Evolutionary conservation across 192 early-diverging fungal species (phyloP).

Genomic region (Gigaspora rosea): DNA sequence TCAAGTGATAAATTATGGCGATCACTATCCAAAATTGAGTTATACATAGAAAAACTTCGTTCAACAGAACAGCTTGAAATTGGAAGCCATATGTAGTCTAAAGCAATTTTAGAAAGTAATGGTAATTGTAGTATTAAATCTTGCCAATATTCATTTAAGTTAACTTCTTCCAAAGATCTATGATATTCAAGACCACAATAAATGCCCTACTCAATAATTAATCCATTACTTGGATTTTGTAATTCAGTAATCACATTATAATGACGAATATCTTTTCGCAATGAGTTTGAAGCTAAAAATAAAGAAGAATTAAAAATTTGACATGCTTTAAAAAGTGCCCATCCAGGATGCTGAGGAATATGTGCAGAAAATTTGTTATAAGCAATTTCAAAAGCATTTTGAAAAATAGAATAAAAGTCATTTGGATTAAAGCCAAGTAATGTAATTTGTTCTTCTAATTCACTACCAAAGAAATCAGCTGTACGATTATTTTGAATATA

Average conservation of each 20-base stretch:
- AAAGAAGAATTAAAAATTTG: constrained; percentile 6
- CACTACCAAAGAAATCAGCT: background rate
- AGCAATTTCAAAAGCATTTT: background rate
- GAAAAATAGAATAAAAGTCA: no score
- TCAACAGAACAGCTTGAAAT: no score
- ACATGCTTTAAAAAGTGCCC: background rate
- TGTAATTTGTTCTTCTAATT: background rate
- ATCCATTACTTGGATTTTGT: constrained; percentile 2
- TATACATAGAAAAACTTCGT: no score
- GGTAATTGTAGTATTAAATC: background rate
- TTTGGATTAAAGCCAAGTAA: no score
- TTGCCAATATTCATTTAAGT: constrained; percentile 12
- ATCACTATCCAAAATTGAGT: no score
- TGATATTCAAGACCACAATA: background rate
- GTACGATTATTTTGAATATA: background rate
- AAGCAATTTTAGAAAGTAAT: no score
- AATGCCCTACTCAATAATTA: background rate
- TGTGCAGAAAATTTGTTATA: constrained; percentile 5
- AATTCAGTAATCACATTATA: background rate
- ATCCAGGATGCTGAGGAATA: constrained; percentile 2
- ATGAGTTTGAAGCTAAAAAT: no score
- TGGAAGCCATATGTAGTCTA: no score
- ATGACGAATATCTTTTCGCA: background rate
- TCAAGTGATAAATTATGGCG: no score
- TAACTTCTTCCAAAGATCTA: background rate